These are phyloP conservation scores for Septoria linicola DNA, from an alignment of 2,329 filamentous ascomycete species.

Conservation along the genomic window DNA sequence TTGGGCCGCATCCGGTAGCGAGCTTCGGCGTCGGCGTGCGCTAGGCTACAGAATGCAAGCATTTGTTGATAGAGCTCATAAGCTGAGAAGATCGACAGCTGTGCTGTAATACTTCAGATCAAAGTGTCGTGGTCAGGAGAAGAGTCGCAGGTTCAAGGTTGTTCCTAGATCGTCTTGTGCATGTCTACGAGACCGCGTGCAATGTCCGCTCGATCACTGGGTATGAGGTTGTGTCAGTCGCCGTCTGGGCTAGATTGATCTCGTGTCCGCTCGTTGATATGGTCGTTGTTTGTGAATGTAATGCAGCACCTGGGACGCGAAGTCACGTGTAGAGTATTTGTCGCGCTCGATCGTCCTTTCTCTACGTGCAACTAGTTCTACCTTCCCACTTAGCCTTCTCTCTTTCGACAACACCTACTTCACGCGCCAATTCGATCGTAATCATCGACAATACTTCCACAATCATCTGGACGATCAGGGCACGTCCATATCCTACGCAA, in stretches of 20 bases:
- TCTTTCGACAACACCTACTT: neutral
- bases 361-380: neutral
- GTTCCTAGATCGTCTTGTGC: neutral
- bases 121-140: no score
- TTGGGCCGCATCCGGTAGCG: neutral
- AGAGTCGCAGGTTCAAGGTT: no score
- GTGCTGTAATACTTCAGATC: no score
- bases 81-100: neutral
- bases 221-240: no score
- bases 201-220: no score
- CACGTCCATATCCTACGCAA: slow-evolving; percentile 1
- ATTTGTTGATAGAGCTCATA: neutral
- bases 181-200: no score
- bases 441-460: slow-evolving; percentile 8
- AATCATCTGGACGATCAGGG: slow-evolving; percentile 1
- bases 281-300: no score
- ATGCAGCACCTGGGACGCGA: no score
- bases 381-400: slow-evolving; percentile 2
- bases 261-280: no score
- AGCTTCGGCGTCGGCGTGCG: neutral
- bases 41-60: slow-evolving; percentile 8
- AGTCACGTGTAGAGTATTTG: neutral
- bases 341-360: neutral
- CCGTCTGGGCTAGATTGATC: no score
- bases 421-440: slow-evolving; percentile 14